phyloP scores from a whole-genome alignment of 345 rosid genomes.

The Moricandia arvensis region DNA sequence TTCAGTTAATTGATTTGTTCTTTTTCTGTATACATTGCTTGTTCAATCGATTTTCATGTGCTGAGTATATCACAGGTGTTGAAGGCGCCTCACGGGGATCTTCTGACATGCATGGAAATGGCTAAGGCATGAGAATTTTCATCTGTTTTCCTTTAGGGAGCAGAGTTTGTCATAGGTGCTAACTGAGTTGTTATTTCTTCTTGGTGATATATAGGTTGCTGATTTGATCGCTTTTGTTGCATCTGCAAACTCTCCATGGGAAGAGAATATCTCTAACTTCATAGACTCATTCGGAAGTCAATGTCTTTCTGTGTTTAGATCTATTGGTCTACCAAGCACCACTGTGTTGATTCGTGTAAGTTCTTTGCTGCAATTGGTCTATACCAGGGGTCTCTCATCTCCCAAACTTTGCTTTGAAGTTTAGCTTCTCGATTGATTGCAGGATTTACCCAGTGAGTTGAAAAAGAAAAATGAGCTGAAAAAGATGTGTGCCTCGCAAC shows the following conservation, averaged over 20 bases:
- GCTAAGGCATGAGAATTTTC: constrained; percentile 59
- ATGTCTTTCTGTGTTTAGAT: constrained; percentile 70
- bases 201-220: constrained; percentile 55
- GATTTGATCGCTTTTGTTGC: constrained; percentile 96
- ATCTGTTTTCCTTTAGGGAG: constrained; percentile 1
- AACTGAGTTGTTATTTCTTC: neutral
- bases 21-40: no score
- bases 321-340: no score
- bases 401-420: neutral
- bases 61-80: constrained; percentile 44
- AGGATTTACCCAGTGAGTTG: constrained; percentile 74
- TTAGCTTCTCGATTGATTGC: constrained; percentile 23
- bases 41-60: no score
- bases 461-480: constrained; percentile 66
- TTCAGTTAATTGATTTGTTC: neutral
- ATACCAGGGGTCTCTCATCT: neutral
- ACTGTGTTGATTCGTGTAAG: no score
- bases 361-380: neutral
- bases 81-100: constrained; percentile 85
- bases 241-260: constrained; percentile 43
- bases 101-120: constrained; percentile 83
- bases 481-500: constrained; percentile 64
- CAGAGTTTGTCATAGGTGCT: neutral
- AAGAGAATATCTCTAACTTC: constrained; percentile 43
- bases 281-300: constrained; percentile 83